Evolutionary conservation across 768 basidiomycete genomes (phyloP), one percentile per base, ranked within the genome.

Genomic region (Tephrocybe sp.): DNA sequence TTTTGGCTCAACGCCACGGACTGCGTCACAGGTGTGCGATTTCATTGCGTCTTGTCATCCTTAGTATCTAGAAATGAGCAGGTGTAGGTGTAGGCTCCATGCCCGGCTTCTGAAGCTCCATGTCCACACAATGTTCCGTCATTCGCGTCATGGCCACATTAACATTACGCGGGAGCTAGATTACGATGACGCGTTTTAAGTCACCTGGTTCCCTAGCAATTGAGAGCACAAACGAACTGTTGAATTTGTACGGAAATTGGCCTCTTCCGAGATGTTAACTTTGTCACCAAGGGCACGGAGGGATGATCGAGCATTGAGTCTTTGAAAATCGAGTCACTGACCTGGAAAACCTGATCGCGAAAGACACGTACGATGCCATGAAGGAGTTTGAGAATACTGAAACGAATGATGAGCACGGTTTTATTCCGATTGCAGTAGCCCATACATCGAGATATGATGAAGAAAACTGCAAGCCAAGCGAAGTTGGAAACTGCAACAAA

Each of bases 361-460:
- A 28, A 45, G 23, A 10, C 2, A 23, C 56, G 14, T 48, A 57
- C 56, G 53, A 54, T n/a, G 56, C 49, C 48, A 57, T 32, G 23
- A 57, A 40, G 14, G 56, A 54, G 32, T 57, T 54, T 10, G 56
- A 46, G 30, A 57, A 54, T 3, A 57, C 56, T 54, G 21, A 44
- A 20, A 15, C 15, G 11, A 15, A n/a, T 36, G 6, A 12, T 9
- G 6, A 9, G n/a, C n/a, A 6, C 38, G 12, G 20, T n/a, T 5
- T 18, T 9, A 39, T 6, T 9, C 3, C 18, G 38, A 21, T 18
- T 17, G n/a, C 7, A 12, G 18, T 8, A 9, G 12, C 7, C 28
- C 53, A n/a, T 34, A 57, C 53, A 18, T 24, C 49, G 48, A 12
- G 56, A 58, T 15, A 58, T 48, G 15, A 58, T 38, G 17, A 51